A percentile compares a stretch with the other conserved stretches of the same genome.
phyloP scores from a whole-genome alignment of 2,329 filamentous ascomycete genomes.

The Penicillium sp. region DNA sequence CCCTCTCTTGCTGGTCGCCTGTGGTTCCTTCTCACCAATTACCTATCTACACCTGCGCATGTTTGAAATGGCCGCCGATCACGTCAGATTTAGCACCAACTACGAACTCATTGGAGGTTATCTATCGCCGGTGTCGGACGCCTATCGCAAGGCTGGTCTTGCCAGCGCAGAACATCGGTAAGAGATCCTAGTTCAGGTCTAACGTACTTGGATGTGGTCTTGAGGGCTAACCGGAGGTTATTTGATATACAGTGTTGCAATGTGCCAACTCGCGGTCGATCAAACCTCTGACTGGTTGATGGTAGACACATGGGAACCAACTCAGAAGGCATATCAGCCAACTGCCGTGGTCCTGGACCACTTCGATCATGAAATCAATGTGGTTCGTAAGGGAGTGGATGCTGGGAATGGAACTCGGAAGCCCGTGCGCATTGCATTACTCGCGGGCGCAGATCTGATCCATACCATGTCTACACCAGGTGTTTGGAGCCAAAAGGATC shows the following conservation, averaged over 20 bases:
- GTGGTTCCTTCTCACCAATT: constrained; percentile 65
- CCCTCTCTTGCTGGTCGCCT: constrained; percentile 49
- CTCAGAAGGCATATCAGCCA: constrained; percentile 78
- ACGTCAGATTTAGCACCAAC: constrained; percentile 68
- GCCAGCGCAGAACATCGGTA: constrained; percentile 69
- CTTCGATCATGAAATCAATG: constrained; percentile 86
- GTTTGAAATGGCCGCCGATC: constrained; percentile 85
- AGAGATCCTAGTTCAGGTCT: constrained; percentile 8
- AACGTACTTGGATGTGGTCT: not conserved
- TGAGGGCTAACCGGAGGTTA: not conserved
- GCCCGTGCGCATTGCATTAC: constrained; percentile 71
- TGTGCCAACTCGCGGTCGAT: constrained; percentile 77
- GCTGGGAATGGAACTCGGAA: constrained; percentile 64
- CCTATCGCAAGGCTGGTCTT: constrained; percentile 77
- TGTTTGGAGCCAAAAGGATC: constrained; percentile 80
- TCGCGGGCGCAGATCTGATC: constrained; percentile 75
- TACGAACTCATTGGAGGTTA: constrained; percentile 88
- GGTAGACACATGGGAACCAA: constrained; percentile 88
- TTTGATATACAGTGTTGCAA: constrained; percentile 60
- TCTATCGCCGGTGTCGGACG: constrained; percentile 72
- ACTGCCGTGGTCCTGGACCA: constrained; percentile 89
- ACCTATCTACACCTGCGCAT: constrained; percentile 67
- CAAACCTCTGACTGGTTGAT: constrained; percentile 76
- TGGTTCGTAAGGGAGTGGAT: constrained; percentile 70
- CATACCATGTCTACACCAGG: constrained; percentile 69